Conservation (phyloP, 2,329 filamentous ascomycete species). For the Nemania diffusa region DNA sequence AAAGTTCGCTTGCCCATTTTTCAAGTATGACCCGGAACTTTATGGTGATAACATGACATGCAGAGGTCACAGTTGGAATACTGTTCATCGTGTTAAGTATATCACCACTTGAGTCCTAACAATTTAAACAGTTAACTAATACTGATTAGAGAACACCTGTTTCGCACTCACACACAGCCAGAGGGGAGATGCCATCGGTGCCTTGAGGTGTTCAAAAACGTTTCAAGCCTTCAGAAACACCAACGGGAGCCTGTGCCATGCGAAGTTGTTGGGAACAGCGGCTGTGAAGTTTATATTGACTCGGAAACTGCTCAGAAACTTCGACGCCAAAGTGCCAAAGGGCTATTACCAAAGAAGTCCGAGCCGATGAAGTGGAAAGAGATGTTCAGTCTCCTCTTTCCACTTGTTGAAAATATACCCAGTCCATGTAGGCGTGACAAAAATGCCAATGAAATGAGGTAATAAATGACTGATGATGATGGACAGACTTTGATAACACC, state of each 20-base stretch:
- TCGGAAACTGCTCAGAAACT: not conserved
- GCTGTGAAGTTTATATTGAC: not conserved
- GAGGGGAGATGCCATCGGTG: slow-evolving; percentile 12
- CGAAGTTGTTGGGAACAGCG: not conserved
- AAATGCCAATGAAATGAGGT: not conserved
- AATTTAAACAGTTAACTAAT: not conserved
- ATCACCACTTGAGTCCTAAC: not conserved
- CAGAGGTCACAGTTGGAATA: slow-evolving; percentile 7
- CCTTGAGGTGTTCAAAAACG: not conserved
- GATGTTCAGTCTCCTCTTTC: slow-evolving; percentile 5
- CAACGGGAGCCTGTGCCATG: slow-evolving; percentile 1
- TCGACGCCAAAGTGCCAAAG: not conserved
- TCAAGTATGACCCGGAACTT: slow-evolving; percentile 1
- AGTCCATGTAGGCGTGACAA: not conserved
- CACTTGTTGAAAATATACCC: not conserved
- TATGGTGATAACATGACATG: slow-evolving; percentile 10
- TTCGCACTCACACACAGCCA: slow-evolving; percentile 1
- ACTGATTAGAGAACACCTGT: slow-evolving; percentile 1
- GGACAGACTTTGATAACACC: not conserved
- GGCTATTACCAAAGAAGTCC: not conserved
- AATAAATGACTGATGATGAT: not conserved
- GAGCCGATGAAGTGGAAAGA: slow-evolving; percentile 9
- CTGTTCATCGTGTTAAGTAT: slow-evolving; percentile 13
- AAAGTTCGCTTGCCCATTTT: slow-evolving; percentile 8
- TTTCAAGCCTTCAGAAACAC: slow-evolving; percentile 2